phyloP scores from a whole-genome alignment of 2,329 filamentous ascomycete species.

The Emmonsia crescens region DNA sequence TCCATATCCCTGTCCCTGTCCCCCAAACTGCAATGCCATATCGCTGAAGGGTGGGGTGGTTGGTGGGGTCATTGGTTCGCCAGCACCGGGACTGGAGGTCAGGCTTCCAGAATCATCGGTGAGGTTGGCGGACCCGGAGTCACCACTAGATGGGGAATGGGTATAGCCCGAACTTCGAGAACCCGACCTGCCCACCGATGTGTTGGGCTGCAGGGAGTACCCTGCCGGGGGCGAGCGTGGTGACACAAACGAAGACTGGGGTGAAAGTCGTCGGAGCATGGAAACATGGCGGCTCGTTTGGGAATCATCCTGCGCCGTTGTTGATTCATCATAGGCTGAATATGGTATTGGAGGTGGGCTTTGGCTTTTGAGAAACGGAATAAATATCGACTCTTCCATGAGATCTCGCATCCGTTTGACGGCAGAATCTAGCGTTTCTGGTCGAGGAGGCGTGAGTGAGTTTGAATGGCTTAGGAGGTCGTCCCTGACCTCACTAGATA shows the following conservation, averaged over 20 bases:
- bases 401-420: conserved; percentile 85
- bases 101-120: conserved; percentile 38
- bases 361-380: conserved; percentile 73
- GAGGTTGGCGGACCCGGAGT: conserved; percentile 28
- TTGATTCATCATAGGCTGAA: conserved; percentile 28
- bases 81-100: conserved; percentile 30
- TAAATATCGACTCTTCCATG: conserved; percentile 93
- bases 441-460: conserved; percentile 54
- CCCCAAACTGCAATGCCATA: conserved; percentile 16
- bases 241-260: conserved; percentile 12
- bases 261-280: conserved; percentile 11
- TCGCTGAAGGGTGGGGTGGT: conserved; percentile 41
- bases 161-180: conserved; percentile 27
- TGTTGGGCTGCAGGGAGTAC: conserved; percentile 19
- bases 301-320: conserved; percentile 18
- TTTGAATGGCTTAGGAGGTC: conserved; percentile 56
- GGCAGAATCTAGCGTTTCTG: conserved; percentile 67
- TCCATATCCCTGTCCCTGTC: conserved; percentile 14
- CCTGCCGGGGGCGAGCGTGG: conserved; percentile 11
- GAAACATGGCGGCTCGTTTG: conserved; percentile 9
- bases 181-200: conserved; percentile 23
- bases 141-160: conserved; percentile 26
- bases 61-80: conserved; percentile 41
- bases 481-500: conserved; percentile 77
- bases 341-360: conserved; percentile 35